These are phyloP conservation scores for Papiliotrema flavescens DNA, from an alignment of 1,284 basidiomycete genomes.

Conservation along the genomic window DNA sequence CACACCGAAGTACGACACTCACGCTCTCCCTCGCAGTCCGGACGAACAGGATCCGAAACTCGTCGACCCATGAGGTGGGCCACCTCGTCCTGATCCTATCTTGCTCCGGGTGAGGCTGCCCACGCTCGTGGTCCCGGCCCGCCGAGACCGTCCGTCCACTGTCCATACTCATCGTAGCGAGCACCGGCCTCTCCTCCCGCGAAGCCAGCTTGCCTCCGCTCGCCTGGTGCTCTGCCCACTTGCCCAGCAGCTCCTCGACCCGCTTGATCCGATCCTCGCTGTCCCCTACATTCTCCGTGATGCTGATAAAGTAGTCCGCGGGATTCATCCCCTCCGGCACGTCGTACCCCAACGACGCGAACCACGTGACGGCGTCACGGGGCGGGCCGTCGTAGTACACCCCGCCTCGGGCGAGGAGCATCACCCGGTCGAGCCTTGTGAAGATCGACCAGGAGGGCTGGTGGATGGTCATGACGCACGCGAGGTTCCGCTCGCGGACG, in stretches of 20 bases:
- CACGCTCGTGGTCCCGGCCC: neutral
- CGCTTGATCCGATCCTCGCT: neutral
- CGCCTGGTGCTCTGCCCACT: neutral
- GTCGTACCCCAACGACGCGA: conserved; percentile 7
- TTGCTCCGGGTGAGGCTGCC: neutral
- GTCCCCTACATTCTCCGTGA: conserved; percentile 8
- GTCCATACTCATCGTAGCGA: no score
- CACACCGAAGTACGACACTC: neutral
- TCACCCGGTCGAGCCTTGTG: conserved; percentile 7
- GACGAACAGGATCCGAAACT: conserved; percentile 1
- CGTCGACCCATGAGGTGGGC: conserved; percentile 2
- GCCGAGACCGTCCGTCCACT: no score
- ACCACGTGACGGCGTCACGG: conserved; percentile 9
- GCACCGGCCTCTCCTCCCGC: no score
- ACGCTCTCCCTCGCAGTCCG: neutral
- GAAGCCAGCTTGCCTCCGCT: no score
- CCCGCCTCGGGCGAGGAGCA: conserved; percentile 5
- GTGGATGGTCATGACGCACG: conserved; percentile 1
- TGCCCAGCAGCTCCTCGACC: neutral
- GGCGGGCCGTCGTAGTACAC: conserved; percentile 10
- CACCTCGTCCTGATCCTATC: neutral
- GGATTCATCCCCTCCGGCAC: conserved; percentile 16
- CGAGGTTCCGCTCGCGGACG: conserved; percentile 3
- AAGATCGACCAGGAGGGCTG: conserved; percentile 9
- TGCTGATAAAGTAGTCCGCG: conserved; percentile 13